phyloP scores from a whole-genome alignment of 2,329 filamentous ascomycete species.

The Rhytidhysteron rufulum region DNA sequence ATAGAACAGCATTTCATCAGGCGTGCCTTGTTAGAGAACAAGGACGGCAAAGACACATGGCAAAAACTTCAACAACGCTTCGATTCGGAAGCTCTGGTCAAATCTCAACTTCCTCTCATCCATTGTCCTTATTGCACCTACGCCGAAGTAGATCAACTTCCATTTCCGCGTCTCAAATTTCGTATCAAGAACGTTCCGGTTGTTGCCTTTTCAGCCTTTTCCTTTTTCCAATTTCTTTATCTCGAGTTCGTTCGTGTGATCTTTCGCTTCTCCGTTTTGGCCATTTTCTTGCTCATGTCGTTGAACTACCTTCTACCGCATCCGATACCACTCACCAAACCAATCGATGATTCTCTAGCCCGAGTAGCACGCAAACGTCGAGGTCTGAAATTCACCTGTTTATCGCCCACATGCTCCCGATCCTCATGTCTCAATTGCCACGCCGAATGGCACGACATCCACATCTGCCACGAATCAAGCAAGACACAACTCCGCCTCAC shows the following conservation, averaged over 20 bases:
- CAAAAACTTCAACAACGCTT: constrained; percentile 75
- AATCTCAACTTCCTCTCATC: constrained; percentile 70
- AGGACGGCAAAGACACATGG: constrained; percentile 67
- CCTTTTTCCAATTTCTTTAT: constrained; percentile 28
- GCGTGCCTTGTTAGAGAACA: constrained; percentile 67
- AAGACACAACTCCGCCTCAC: constrained; percentile 79
- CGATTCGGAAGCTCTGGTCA: constrained; percentile 69
- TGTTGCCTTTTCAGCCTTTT: constrained; percentile 19
- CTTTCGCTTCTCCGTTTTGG: constrained; percentile 52
- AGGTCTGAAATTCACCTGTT: constrained; percentile 75
- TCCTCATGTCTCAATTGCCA: constrained; percentile 77
- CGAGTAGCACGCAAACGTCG: constrained; percentile 68
- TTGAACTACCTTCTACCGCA: constrained; percentile 16
- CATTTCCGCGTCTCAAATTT: constrained; percentile 18
- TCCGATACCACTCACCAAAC: constrained; percentile 25
- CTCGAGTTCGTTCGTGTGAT: constrained; percentile 18
- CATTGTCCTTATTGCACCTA: constrained; percentile 90
- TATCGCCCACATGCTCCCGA: constrained; percentile 62
- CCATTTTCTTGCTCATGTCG: constrained; percentile 30
- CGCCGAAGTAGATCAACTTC: constrained; percentile 67
- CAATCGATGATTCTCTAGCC: constrained; percentile 58
- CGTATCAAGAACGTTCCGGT: constrained; percentile 29
- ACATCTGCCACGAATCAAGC: constrained; percentile 83
- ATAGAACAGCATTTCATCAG: constrained; percentile 67
- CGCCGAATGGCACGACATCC: constrained; percentile 82